Evolutionary conservation across 805 yeast genomes (phyloP), one percentile per base, ranked within the genome.

Genomic region (Saturnispora diversa): DNA sequence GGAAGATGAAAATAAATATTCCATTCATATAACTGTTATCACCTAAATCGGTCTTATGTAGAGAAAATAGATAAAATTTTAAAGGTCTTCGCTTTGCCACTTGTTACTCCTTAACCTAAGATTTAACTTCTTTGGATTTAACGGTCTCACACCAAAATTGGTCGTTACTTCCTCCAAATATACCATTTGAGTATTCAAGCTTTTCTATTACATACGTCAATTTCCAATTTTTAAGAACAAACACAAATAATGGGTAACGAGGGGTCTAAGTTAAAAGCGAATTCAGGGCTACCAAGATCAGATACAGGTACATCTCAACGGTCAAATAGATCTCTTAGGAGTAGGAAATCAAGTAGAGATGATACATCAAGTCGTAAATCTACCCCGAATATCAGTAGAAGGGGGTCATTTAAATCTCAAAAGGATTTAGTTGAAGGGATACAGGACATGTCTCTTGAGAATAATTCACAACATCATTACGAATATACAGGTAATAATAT

Each of bases 211-310:
- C n/a, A n/a, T n/a, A n/a, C n/a, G n/a, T n/a, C n/a, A n/a, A n/a
- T n/a, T n/a, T n/a, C n/a, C n/a, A n/a, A n/a, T 27, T 27, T 19
- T n/a, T 4, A 23, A 15, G 11, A 6, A 33, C 28, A 23, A 32
- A 13, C 26, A 32, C 26, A 21, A 32, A 31, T 27, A 23, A 59
- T 59, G 64, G 64, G 64, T 37, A 59, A 59, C 45, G 63, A 59
- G 48, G 50, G 60, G 3, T 59, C 64, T 3, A 59, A 59, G 40
- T 56, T 51, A 17, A 55, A 51, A 36, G 45, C 50, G 5, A 44
- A 38, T 30, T 50, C 61, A 21, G 51, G 50, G 23, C 54, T 59
- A 33, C 40, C 54, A 6, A 48, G 64, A 31, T 46, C 62, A 4
- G 63, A 59, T 44, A 59, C 64, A 1, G 46, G 53, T 10, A 56